A percentile compares a stretch with the other conserved stretches of the same genome.
phyloP scores from a whole-genome alignment of 2,329 filamentous ascomycete genomes.

The Fusarium brachygibbosum region DNA sequence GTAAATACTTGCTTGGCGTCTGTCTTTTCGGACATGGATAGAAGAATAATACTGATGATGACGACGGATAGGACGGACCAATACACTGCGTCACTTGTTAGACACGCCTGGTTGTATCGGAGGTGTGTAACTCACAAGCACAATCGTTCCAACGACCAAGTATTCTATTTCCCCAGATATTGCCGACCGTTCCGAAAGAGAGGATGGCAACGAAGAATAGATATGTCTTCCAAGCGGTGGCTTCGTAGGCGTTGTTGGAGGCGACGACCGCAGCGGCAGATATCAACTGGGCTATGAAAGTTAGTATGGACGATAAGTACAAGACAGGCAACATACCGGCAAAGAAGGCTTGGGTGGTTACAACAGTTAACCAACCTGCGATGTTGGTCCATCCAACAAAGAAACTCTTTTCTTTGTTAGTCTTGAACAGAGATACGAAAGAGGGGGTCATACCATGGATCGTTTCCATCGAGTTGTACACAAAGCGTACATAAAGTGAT shows the following conservation, averaged over 20 bases:
- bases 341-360: conserved; percentile 60
- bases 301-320: background rate
- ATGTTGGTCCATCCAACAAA: conserved; percentile 60
- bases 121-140: conserved; percentile 46
- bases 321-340: conserved; percentile 48
- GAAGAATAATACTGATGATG: conserved; percentile 59
- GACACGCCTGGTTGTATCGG: accelerated
- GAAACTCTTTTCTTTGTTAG: conserved; percentile 54
- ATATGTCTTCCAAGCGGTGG: conserved; percentile 58
- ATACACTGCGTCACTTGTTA: conserved; percentile 47
- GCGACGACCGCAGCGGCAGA: conserved; percentile 59
- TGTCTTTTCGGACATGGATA: conserved; percentile 57
- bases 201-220: conserved; percentile 56
- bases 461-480: conserved; percentile 54
- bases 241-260: conserved; percentile 55
- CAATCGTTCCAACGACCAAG: conserved; percentile 59
- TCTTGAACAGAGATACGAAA: accelerated
- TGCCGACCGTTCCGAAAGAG: conserved; percentile 44
- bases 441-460: conserved; percentile 45
- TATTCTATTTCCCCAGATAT: conserved; percentile 56
- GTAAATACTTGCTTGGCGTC: conserved; percentile 59
- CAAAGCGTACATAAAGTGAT: conserved; percentile 61
- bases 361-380: conserved; percentile 60
- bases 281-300: conserved; percentile 56
- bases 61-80: conserved; percentile 60